Base-by-base conservation (phyloP, 176 grass and related monocot genomes). In the Saccharum officinarum region DNA sequence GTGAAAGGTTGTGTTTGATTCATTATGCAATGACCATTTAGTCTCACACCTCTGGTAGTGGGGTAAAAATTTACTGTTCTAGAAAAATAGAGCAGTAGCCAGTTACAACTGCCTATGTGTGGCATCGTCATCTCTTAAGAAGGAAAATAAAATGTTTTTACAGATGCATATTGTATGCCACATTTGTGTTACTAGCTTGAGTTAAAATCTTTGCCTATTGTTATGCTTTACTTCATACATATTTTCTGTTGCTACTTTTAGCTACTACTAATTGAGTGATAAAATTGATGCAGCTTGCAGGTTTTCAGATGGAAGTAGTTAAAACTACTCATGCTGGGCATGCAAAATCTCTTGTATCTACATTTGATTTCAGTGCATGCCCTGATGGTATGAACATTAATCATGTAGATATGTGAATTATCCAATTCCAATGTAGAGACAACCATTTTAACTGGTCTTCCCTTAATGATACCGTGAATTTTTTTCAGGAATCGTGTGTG, bases 241-340 rank as follows among this genome's bases (percentile, higher is more conserved):
- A 46, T 80, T 80, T 55, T 74, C 7, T 59, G 20, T 23, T 52
- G 52, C 3, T 79, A 55, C 31, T 66, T 78, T 62, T 26, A 17
- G 45, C 36, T 57, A 23, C 52, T 65, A n/a, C 36, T 85, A 59
- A 84, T 83, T 63, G 36, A 31, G 33, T 55, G 25, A 76, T 54
- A 69, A 78, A 69, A 70, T 59, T 86, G 77, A 55, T 74, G 86
- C 83, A 99, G 97, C 93, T 99, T 83, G 97, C 97, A 85, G 97
- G 97, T 78, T 96, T 99, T 87, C 91, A 94, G 65, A 94, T 99
- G 91, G 97, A 96, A 89, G 84, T 99, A 46, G 91, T 99, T 82
- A 96, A 96, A 80, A 99, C 97, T 30, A 91, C 86, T 78, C 91
- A 90, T 86, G 97, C 97, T 68, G 97, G 97, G 61, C 97, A 99